phyloP scores from a whole-genome alignment of 352 stramenopile species.

The Phytophthora tubulina region DNA sequence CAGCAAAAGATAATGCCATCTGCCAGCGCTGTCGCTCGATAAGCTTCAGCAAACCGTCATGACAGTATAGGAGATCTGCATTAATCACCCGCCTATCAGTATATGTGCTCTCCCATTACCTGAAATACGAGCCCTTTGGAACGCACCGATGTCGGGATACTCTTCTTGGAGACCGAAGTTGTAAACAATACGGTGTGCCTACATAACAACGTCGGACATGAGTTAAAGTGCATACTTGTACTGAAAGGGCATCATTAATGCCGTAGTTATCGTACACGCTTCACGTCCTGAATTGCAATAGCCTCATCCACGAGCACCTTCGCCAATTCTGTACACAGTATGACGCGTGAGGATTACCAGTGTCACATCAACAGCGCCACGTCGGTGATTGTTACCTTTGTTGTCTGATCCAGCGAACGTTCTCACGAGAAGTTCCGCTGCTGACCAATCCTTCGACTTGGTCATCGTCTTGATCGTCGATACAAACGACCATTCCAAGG shows the following conservation, averaged over 20 bases:
- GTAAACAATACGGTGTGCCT: slow-evolving; percentile 73
- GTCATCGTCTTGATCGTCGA: slow-evolving; percentile 55
- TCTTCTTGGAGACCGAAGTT: slow-evolving; percentile 62
- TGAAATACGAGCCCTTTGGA: background rate
- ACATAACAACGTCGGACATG: background rate
- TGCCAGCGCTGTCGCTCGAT: slow-evolving; percentile 75
- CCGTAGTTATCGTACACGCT: slow-evolving; percentile 46
- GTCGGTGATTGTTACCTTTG: slow-evolving; percentile 18
- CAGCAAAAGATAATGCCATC: slow-evolving; percentile 75
- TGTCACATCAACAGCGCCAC: background rate
- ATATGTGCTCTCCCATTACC: background rate
- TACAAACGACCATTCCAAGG: slow-evolving; percentile 52
- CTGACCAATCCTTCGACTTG: slow-evolving; percentile 67
- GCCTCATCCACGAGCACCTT: slow-evolving; percentile 65
- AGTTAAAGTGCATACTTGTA: background rate
- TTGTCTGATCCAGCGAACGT: slow-evolving; percentile 43
- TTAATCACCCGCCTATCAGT: slow-evolving; percentile 3
- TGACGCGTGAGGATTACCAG: slow-evolving; percentile 1
- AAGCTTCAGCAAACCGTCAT: slow-evolving; percentile 69
- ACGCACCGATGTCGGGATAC: slow-evolving; percentile 69
- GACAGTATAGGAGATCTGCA: slow-evolving; percentile 64
- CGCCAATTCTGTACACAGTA: slow-evolving; percentile 39
- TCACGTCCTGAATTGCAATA: slow-evolving; percentile 67
- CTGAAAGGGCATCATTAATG: too few relatives aligned
- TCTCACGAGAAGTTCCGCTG: slow-evolving; percentile 58